These are phyloP conservation scores for Terfezia claveryi DNA, from an alignment of 495 filamentous ascomycete genomes.

Conservation along the genomic window DNA sequence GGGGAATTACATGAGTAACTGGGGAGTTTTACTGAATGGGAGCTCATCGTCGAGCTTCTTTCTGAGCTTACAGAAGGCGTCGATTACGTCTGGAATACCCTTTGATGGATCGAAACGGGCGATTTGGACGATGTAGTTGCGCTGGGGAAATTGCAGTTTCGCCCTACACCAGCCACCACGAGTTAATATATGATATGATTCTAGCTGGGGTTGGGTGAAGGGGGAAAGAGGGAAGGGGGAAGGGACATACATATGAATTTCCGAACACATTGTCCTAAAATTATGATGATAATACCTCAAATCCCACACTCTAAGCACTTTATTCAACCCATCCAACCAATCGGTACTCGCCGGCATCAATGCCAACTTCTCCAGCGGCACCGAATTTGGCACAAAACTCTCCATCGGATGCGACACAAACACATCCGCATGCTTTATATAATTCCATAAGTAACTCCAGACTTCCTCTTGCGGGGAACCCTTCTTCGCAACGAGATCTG, in stretches of 20 bases:
- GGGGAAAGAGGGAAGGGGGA: neutral
- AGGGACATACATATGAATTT: conserved; percentile 31
- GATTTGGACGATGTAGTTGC: conserved; percentile 63
- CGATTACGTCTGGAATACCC: conserved; percentile 60
- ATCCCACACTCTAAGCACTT: conserved; percentile 52
- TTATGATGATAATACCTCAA: conserved; percentile 50
- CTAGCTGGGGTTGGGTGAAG: neutral
- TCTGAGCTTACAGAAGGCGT: conserved; percentile 55
- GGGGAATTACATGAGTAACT: conserved; percentile 38
- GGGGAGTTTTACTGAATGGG: conserved; percentile 33
- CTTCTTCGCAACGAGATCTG: conserved; percentile 40
- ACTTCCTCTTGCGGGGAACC: conserved; percentile 49
- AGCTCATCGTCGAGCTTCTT: conserved; percentile 29
- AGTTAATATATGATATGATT: neutral
- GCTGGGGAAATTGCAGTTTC: conserved; percentile 42
- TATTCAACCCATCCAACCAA: conserved; percentile 78
- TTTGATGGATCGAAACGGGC: conserved; percentile 76
- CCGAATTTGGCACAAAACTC: conserved; percentile 47
- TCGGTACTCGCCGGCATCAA: conserved; percentile 74
- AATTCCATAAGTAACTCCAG: conserved; percentile 58
- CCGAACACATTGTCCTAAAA: conserved; percentile 44
- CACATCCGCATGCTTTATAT: conserved; percentile 47
- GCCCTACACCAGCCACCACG: conserved; percentile 24
- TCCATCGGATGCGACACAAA: conserved; percentile 74
- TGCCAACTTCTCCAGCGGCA: conserved; percentile 43